Base-by-base conservation (phyloP, 768 basidiomycete genomes). In the Leccinum olivaceopallidum region DNA sequence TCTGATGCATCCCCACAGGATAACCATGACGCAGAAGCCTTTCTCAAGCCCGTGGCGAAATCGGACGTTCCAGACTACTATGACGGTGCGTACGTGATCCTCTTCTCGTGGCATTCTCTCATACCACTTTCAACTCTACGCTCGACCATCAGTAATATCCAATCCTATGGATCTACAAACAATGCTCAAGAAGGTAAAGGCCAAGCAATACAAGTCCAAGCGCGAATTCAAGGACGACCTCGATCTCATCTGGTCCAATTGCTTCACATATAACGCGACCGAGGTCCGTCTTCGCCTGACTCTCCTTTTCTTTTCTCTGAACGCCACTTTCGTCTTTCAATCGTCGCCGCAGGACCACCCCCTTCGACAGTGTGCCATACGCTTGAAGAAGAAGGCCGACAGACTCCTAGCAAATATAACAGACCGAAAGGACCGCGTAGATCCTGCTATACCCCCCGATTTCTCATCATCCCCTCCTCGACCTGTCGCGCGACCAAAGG, bases 191-290 rank as follows among this genome's bases (percentile, higher is more conserved):
- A 95, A 95, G 76, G 90, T 98, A 71, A 98, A 97, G 78, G 79
- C 83, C 60, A 92, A 91, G 72, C 83, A 85, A 53, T 98, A 97
- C 83, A 95, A 95, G 76, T 92, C 88, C 32, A 98, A 98, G 77
- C 81, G 86, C 64, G 92, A 95, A 68, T 98, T 99, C 76, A 89
- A 89, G 63, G 89, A 92, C 60, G 97, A 99, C 76, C 79, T 99
- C 48, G 92, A 96, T 65, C 84, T 98, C 62, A 98, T 99, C 65
- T 99, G 97, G 97, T 86, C 86, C 51, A 99, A 98, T 65, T 98
- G 96, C 75, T 84, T 89, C 63, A 86, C 83, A 6, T 98, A 98
- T 74, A 99, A 99, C 73, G 88, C 92, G 18, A 83, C 87, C 12
- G 90, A 94, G 79, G 95, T 94, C 66, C 61, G 89, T 81, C n/a